Base-by-base conservation (phyloP, 169 alveolate species). In the Perkinsus marinus region DNA sequence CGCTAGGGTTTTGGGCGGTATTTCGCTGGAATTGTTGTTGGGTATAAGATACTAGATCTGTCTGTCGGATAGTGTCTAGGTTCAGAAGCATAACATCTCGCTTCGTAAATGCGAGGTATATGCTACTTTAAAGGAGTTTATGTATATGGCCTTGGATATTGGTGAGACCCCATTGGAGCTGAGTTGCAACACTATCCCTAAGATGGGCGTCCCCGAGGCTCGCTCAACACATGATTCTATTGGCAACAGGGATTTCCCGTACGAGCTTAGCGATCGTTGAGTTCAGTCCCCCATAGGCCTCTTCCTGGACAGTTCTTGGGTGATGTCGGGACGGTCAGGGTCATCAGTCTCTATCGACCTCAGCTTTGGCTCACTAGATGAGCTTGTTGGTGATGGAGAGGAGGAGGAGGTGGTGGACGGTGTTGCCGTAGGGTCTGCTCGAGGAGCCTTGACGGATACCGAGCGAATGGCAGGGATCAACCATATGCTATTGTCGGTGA, bases 61-160 rank as follows among this genome's bases (percentile, higher is more conserved):
- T 57, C 79, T 13, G 79, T 57, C 9, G 22, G 26, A 57, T 2
- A 57, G 79, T n/a, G 46, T 41, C 19, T 17, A 26, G 39, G 90
- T 22, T 34, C 26, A n/a, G n/a, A n/a, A n/a, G n/a, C n/a, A n/a
- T n/a, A n/a, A n/a, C n/a, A n/a, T n/a, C n/a, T 39, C 93, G 93
- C 43, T 39, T 47, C 90, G 39, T 91, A 91, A 36, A 89, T 30
- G 91, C 91, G 10, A 68, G 68, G 92, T 91, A 92, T 68, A 89
- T 38, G 7, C 79, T 19, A 57, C 79, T 16, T 16, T 57, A 30
- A 57, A 57, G 7, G 79, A 57, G 79, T 57, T 57, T 16, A 57
- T 57, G 79, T 13, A 30, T 2, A 57, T 57, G 79, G 79, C n/a
- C n/a, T n/a, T n/a, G n/a, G n/a, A n/a, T n/a, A n/a, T n/a, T n/a